Evolutionary conservation across 805 yeast genomes (phyloP).

Genomic region (Metschnikowia orientalis): DNA sequence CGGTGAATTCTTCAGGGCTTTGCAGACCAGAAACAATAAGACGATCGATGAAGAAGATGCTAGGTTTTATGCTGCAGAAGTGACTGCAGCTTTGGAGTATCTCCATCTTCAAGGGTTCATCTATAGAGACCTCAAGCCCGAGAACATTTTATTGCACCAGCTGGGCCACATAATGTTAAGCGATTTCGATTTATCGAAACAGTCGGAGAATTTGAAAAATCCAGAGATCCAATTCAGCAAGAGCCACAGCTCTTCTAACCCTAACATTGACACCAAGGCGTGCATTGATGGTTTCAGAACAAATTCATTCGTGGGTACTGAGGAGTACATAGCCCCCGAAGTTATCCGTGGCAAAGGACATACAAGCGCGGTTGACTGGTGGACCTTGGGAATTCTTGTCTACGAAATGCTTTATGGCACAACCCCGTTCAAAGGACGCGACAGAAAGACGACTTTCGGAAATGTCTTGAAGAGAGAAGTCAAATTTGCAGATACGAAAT

Average conservation of each 20-base stretch:
- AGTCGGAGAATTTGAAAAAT: slow-evolving; percentile 67
- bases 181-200: slow-evolving; percentile 93
- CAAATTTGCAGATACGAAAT: slow-evolving; percentile 64
- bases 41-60: slow-evolving; percentile 88
- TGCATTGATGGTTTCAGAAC: slow-evolving; percentile 96
- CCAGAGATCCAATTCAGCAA: slow-evolving; percentile 58
- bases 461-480: slow-evolving; percentile 83
- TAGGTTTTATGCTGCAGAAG: slow-evolving; percentile 92
- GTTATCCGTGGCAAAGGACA: slow-evolving; percentile 97
- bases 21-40: slow-evolving; percentile 84
- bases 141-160: slow-evolving; percentile 87
- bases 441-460: slow-evolving; percentile 84
- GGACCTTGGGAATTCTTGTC: slow-evolving; percentile 93
- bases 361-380: slow-evolving; percentile 98
- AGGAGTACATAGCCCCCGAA: slow-evolving; percentile 98
- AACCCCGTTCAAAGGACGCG: slow-evolving; percentile 93
- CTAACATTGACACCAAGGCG: slow-evolving; percentile 85
- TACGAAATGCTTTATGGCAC: slow-evolving; percentile 95
- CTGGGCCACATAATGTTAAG: slow-evolving; percentile 98
- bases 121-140: slow-evolving; percentile 95
- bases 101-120: slow-evolving; percentile 95
- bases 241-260: slow-evolving; percentile 38
- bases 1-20: slow-evolving; percentile 94
- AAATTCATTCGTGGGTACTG: slow-evolving; percentile 97
- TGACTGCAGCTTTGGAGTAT: slow-evolving; percentile 93